Percentiles rank a stretch among this genome's conserved stretches.
Evolutionary conservation across 192 early-diverging fungal genomes (phyloP).

Genomic region (Globomyces pollinis-pini): DNA sequence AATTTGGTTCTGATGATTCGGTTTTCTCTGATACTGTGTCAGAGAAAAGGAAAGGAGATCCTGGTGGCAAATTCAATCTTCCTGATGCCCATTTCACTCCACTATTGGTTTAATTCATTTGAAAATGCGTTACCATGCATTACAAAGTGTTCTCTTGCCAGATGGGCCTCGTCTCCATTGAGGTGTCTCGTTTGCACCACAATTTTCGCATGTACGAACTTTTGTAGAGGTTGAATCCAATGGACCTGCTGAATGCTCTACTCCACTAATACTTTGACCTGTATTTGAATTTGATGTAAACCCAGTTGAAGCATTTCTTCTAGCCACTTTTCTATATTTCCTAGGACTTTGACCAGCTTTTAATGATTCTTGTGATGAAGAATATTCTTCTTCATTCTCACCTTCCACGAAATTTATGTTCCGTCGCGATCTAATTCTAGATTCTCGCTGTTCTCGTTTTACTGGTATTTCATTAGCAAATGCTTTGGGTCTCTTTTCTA

Average conservation of each 20-base stretch:
- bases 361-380: no score
- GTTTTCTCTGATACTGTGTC: not conserved
- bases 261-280: no score
- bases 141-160: conserved; percentile 86
- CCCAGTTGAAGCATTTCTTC: no score
- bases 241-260: no score
- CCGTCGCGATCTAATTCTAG: not conserved
- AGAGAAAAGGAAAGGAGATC: not conserved
- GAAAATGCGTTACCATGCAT: no score
- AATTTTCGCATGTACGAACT: conserved; percentile 32
- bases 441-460: not conserved
- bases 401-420: not conserved
- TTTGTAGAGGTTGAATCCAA: not conserved
- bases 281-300: no score
- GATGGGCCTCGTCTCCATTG: conserved; percentile 93
- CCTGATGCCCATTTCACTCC: conserved; percentile 51
- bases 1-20: not conserved
- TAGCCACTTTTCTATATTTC: no score
- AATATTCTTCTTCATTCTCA: not conserved
- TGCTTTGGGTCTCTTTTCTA: not conserved
- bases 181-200: conserved; percentile 80
- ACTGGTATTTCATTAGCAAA: not conserved
- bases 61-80: conserved; percentile 11
- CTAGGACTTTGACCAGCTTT: no score
- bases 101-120: no score